Evolutionary conservation across 106 monocot species (phyloP).

Genomic region (Phalaenopsis equestris): DNA sequence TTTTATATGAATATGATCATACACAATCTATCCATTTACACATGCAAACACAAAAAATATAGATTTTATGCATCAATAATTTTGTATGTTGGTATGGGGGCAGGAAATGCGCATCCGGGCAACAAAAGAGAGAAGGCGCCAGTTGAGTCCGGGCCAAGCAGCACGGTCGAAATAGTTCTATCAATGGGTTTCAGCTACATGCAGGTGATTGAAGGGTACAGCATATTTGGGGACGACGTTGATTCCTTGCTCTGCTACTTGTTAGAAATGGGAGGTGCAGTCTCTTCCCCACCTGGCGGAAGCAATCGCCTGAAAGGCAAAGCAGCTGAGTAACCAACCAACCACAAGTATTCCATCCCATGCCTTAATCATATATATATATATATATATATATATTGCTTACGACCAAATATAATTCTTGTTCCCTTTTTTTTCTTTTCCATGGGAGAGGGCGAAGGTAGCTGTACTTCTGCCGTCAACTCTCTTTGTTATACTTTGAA

Average conservation of each 20-base stretch:
- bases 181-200: constrained; percentile 92
- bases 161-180: constrained; percentile 59
- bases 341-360: too few relatives aligned
- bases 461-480: too few relatives aligned
- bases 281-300: constrained; percentile 26
- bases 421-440: too few relatives aligned
- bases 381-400: too few relatives aligned
- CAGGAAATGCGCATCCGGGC: constrained; percentile 27
- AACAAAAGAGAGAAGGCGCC: constrained; percentile 23
- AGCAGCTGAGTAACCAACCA: constrained; percentile 59
- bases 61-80: too few relatives aligned
- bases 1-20: too few relatives aligned
- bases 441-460: too few relatives aligned
- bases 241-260: constrained; percentile 95
- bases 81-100: not conserved
- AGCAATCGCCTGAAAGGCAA: constrained; percentile 75
- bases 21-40: too few relatives aligned
- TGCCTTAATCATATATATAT: too few relatives aligned
- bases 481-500: too few relatives aligned
- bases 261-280: constrained; percentile 50
- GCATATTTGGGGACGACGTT: constrained; percentile 89
- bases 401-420: too few relatives aligned
- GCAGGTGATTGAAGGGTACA: constrained; percentile 84
- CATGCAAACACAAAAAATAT: too few relatives aligned
- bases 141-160: constrained; percentile 30